phyloP scores from a whole-genome alignment of 2,329 filamentous ascomycete species.

The Neocatenulostroma microsporum region DNA sequence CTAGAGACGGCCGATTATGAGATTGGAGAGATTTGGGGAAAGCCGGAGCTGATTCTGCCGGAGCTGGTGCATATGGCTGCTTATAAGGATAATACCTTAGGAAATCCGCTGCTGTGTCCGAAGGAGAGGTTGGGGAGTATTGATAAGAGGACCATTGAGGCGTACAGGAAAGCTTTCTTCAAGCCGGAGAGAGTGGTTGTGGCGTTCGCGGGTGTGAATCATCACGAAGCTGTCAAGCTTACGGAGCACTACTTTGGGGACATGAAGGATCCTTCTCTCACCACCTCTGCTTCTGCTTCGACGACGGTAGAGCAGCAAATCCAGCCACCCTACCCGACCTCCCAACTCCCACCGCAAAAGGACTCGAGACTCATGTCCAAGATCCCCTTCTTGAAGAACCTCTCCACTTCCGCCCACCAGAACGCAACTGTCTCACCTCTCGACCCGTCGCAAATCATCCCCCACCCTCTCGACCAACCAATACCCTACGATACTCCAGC shows the following conservation, averaged over 20 bases:
- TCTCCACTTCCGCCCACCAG: slow-evolving; percentile 64
- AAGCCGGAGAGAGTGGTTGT: slow-evolving; percentile 86
- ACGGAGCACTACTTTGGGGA: slow-evolving; percentile 84
- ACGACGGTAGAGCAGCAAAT: slow-evolving; percentile 18
- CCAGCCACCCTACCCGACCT: slow-evolving; percentile 26
- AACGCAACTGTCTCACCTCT: slow-evolving; percentile 52
- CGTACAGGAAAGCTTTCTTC: slow-evolving; percentile 78
- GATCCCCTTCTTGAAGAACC: slow-evolving; percentile 82
- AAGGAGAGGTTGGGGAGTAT: slow-evolving; percentile 72
- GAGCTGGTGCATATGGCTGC: slow-evolving; percentile 93
- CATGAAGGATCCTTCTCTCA: slow-evolving; percentile 51
- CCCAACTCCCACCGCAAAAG: slow-evolving; percentile 38
- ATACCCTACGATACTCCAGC: slow-evolving; percentile 58
- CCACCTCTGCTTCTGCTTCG: slow-evolving; percentile 17
- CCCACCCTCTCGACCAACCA: slow-evolving; percentile 37
- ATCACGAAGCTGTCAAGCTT: slow-evolving; percentile 68
- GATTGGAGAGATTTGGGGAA: slow-evolving; percentile 94
- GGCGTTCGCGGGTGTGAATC: slow-evolving; percentile 86
- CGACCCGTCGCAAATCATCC: slow-evolving; percentile 38
- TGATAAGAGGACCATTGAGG: slow-evolving; percentile 61
- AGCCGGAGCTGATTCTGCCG: slow-evolving; percentile 89
- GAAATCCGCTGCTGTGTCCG: slow-evolving; percentile 86
- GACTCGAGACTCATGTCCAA: slow-evolving; percentile 67
- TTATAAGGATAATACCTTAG: slow-evolving; percentile 91
- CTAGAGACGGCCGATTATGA: slow-evolving; percentile 90